Percentiles rank a stretch among this genome's conserved stretches.
These are phyloP conservation scores for Candolleomyces aberdarensis DNA, from an alignment of 768 basidiomycete species.

Conservation along the genomic window DNA sequence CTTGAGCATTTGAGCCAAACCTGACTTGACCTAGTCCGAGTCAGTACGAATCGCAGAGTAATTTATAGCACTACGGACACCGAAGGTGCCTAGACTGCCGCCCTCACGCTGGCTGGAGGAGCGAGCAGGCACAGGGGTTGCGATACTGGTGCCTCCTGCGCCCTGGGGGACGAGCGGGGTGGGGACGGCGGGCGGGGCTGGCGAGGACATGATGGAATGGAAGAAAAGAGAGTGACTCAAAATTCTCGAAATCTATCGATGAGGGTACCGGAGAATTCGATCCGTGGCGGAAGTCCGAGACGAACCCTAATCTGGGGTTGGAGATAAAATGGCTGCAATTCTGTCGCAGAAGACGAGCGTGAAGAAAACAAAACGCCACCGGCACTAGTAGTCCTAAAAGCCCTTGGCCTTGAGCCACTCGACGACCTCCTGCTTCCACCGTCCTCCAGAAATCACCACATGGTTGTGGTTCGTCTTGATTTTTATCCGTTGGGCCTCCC, in stretches of 20 bases:
- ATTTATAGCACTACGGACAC: slow-evolving; percentile 37
- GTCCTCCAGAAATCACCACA: slow-evolving; percentile 58
- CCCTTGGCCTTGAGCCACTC: slow-evolving; percentile 64
- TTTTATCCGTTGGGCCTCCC: slow-evolving; percentile 47
- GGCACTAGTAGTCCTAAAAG: slow-evolving; percentile 39
- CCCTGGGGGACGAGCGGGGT: slow-evolving; percentile 33
- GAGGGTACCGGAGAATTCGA: slow-evolving; percentile 15
- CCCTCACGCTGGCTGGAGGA: slow-evolving; percentile 49
- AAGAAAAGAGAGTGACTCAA: slow-evolving; percentile 1
- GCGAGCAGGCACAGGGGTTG: slow-evolving; percentile 51
- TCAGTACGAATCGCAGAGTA: slow-evolving; percentile 7
- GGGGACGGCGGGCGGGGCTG: slow-evolving; percentile 26
- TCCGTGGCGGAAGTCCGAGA: slow-evolving; percentile 12
- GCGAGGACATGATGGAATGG: slow-evolving; percentile 25
- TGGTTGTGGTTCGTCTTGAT: slow-evolving; percentile 48
- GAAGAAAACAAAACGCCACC: background rate
- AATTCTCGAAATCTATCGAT: slow-evolving; percentile 11
- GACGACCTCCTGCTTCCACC: slow-evolving; percentile 58
- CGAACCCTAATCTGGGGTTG: slow-evolving; percentile 3
- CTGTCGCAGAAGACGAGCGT: background rate
- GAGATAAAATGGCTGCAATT: background rate
- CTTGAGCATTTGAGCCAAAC: slow-evolving; percentile 97
- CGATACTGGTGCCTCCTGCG: slow-evolving; percentile 37
- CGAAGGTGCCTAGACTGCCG: slow-evolving; percentile 69
- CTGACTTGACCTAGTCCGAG: slow-evolving; percentile 74